These are phyloP conservation scores for Entomortierella beljakovae DNA, from an alignment of 192 early-diverging fungal genomes.

Conservation along the genomic window DNA sequence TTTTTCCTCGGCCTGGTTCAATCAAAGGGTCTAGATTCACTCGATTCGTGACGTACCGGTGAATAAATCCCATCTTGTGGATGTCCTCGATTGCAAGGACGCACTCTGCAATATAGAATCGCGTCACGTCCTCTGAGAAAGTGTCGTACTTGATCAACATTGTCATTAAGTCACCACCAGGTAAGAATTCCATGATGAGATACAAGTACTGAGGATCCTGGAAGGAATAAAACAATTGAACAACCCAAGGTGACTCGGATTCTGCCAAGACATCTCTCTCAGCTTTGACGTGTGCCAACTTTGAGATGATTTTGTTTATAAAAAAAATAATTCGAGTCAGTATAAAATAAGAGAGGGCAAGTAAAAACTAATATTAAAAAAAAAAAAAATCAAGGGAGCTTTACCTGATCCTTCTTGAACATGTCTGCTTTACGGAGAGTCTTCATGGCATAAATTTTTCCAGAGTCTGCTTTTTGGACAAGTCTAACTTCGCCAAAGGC, in stretches of 20 bases:
- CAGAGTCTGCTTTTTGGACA: constrained; percentile 96
- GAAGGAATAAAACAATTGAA: constrained; percentile 98
- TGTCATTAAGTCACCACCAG: constrained; percentile 99
- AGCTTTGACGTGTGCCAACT: constrained; percentile 96
- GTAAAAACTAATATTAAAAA: too few species aligned
- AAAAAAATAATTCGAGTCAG: not conserved
- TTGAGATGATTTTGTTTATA: not conserved
- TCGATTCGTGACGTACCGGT: constrained; percentile 78
- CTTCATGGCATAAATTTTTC: constrained; percentile 99
- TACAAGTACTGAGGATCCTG: constrained; percentile 97
- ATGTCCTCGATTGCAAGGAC: constrained; percentile 93
- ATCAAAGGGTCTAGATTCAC: not conserved
- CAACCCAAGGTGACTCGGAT: constrained; percentile 97
- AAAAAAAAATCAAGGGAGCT: not conserved
- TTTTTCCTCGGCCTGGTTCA: not conserved
- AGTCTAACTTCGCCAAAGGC: constrained; percentile 99
- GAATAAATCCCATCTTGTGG: constrained; percentile 95
- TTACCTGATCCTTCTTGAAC: constrained; percentile 97
- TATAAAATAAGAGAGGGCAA: not conserved
- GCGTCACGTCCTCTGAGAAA: constrained; percentile 97
- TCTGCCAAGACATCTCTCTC: constrained; percentile 98
- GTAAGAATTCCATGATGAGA: constrained; percentile 99
- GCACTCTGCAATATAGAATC: constrained; percentile 99
- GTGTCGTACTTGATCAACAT: constrained; percentile 99
- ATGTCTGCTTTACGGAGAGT: constrained; percentile 96